Evolutionary conservation across 2,329 filamentous ascomycete genomes (phyloP).

Genomic region (Fusarium domesticum): DNA sequence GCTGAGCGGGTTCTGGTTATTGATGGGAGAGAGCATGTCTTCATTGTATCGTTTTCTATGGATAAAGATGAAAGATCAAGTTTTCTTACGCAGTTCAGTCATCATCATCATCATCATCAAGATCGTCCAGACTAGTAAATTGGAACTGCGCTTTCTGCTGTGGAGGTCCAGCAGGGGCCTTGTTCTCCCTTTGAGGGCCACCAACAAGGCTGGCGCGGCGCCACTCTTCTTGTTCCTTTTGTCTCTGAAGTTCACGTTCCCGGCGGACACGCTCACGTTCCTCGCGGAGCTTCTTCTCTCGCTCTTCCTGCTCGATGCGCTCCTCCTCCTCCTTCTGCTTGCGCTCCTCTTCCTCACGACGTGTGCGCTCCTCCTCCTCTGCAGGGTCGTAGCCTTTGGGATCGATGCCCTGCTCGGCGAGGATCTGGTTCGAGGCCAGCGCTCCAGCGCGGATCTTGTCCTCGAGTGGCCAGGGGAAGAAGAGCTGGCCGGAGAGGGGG

Average conservation of each 20-base stretch:
- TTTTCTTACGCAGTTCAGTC: constrained; percentile 23
- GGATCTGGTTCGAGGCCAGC: constrained; percentile 60
- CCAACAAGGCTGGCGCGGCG: constrained; percentile 37
- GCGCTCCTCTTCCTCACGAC: constrained; percentile 49
- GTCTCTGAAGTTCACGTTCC: constrained; percentile 43
- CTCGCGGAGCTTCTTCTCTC: constrained; percentile 40
- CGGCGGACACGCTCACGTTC: constrained; percentile 39
- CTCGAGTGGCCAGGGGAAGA: constrained; percentile 74
- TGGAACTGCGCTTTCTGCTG: constrained; percentile 53
- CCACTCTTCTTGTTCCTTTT: constrained; percentile 43
- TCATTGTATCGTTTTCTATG: constrained; percentile 16
- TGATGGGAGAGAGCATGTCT: background rate
- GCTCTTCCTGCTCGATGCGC: constrained; percentile 44
- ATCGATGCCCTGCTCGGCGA: constrained; percentile 61
- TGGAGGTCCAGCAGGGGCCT: constrained; percentile 26
- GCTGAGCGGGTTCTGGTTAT: background rate
- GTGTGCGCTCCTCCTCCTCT: constrained; percentile 50
- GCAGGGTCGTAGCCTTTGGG: constrained; percentile 58
- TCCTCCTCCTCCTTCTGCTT: constrained; percentile 47
- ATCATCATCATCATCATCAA: constrained; percentile 46
- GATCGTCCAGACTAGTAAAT: constrained; percentile 52
- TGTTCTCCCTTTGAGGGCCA: constrained; percentile 26
- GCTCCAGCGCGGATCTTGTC: constrained; percentile 67
- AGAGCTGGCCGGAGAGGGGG: constrained; percentile 55
- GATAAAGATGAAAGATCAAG: constrained; percentile 8